Conservation (phyloP, 2,329 filamentous ascomycete species). For the Verticillium dahliae region DNA sequence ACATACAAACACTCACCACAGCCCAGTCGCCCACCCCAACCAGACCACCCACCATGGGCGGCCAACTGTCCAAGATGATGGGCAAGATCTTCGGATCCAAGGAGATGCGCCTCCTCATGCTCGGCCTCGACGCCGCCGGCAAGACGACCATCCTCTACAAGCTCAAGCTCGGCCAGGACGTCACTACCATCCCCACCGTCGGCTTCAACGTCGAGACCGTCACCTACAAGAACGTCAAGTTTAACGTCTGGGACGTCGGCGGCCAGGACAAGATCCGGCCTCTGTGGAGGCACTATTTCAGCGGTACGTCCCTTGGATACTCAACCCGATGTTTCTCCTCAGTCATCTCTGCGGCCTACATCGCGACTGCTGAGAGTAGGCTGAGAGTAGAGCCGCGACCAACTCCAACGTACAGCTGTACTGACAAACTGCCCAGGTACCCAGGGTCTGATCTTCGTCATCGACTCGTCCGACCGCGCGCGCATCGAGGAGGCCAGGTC, state of each 20-base stretch:
- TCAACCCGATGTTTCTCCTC: constrained; percentile 1
- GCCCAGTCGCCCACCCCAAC: not conserved
- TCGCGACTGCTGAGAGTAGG: not conserved
- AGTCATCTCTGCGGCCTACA: not conserved
- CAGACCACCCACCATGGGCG: constrained; percentile 59
- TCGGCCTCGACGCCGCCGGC: constrained; percentile 94
- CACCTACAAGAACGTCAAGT: constrained; percentile 98
- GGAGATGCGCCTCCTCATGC: constrained; percentile 98
- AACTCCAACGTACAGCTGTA: not conserved
- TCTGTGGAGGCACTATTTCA: constrained; percentile 96
- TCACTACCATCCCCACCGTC: constrained; percentile 96
- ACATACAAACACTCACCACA: constrained; percentile 1
- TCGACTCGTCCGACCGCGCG: constrained; percentile 87
- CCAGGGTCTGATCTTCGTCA: constrained; percentile 96
- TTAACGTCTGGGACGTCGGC: constrained; percentile 98
- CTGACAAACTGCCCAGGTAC: constrained; percentile 53
- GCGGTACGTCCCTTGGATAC: constrained; percentile 43
- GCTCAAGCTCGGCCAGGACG: constrained; percentile 95
- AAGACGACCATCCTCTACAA: constrained; percentile 99
- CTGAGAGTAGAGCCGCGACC: not conserved
- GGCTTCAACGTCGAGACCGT: constrained; percentile 99
- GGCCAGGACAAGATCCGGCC: constrained; percentile 98
- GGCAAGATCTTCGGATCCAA: constrained; percentile 98
- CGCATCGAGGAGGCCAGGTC: constrained; percentile 90
- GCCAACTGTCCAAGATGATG: constrained; percentile 91